Evolutionary conservation across 106 monocot genomes (phyloP), one percentile per base, ranked within the genome.

Genomic region (Vanilla planifolia): DNA sequence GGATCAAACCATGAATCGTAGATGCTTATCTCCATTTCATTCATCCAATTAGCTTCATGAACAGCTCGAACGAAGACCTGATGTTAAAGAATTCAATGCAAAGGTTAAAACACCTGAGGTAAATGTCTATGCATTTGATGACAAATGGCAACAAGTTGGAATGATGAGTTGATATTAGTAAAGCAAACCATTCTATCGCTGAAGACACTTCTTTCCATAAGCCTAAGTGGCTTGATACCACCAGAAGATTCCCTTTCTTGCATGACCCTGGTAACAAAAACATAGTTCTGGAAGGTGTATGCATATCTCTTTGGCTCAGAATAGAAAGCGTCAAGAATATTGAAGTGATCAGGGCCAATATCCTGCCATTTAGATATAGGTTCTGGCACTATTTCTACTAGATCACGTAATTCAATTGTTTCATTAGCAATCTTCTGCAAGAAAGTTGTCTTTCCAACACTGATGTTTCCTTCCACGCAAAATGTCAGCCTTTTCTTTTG

Each of bases 1-100:
- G 92, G 98, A 62, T 98, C 98, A 77, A 98, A 98, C 98, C 98
- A 98, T 1, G 98, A 98, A 44, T 98, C 98, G 50, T 98, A 98
- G 39, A 98, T 98, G 76, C 91, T 88, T 66, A 98, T 87, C 67
- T 98, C 98, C 98, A 98, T 98, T 64, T 91, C 87, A 60, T 85
- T 88, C 91, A 98, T 98, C 96, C 96, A 98, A 3, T 98, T 98
- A 8, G 96, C 91, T 77, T 98, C 96, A 71, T 98, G 85, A 61
- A 98, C 92, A 41, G 98, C 92, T 51, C 98, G 78, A 16, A 98
- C 98, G 73, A 98, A 98, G 15, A 98, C 98, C 98, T 98, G 61
- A 0, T 14, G 42, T 23, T 33, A 17, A 63, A n/a, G 20, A 21
- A 33, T 17, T 19, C n/a, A n/a, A n/a, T n/a, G n/a, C n/a, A n/a